Evolutionary conservation across 805 yeast species (phyloP).

Genomic region (Isabelozyma rhagii): DNA sequence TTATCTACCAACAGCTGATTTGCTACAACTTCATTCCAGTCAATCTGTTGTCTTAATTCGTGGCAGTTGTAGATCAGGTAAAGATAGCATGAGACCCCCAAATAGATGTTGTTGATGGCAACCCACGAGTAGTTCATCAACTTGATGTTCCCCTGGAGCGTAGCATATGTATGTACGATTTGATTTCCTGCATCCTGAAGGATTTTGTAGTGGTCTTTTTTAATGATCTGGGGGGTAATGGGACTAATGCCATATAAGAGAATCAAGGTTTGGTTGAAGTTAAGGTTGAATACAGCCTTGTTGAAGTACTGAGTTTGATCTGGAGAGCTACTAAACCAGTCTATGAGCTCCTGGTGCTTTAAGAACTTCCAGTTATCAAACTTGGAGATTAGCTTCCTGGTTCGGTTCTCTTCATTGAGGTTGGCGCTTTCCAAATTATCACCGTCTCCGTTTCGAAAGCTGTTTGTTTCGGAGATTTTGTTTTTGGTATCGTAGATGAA

Average conservation of each 20-base stretch:
- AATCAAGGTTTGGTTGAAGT: slow-evolving; percentile 8
- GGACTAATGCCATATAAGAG: slow-evolving; percentile 7
- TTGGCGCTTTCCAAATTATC: neutral
- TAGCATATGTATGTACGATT: slow-evolving; percentile 7
- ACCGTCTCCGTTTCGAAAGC: neutral
- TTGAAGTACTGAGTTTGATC: neutral
- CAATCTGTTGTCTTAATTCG: neutral
- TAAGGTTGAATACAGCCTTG: slow-evolving; percentile 5
- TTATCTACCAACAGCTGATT: neutral
- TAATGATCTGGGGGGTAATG: slow-evolving; percentile 6
- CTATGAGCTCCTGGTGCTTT: slow-evolving; percentile 3
- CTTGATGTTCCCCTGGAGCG: slow-evolving; percentile 2
- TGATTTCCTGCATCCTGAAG: slow-evolving; percentile 8
- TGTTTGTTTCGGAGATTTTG: neutral
- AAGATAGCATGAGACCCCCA: slow-evolving; percentile 7
- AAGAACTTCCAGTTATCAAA: slow-evolving; percentile 1
- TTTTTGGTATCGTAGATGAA: neutral
- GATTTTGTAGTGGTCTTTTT: slow-evolving; percentile 2
- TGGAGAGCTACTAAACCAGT: neutral
- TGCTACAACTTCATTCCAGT: neutral
- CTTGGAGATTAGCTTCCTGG: neutral
- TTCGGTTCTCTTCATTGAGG: neutral
- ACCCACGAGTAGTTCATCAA: slow-evolving; percentile 13
- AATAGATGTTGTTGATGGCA: slow-evolving; percentile 10
- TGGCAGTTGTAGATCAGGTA: slow-evolving; percentile 7